Percentiles rank a stretch among this genome's conserved stretches.
Conservation (phyloP, 129 eudicot species). For the Oenanthe sinensis region DNA sequence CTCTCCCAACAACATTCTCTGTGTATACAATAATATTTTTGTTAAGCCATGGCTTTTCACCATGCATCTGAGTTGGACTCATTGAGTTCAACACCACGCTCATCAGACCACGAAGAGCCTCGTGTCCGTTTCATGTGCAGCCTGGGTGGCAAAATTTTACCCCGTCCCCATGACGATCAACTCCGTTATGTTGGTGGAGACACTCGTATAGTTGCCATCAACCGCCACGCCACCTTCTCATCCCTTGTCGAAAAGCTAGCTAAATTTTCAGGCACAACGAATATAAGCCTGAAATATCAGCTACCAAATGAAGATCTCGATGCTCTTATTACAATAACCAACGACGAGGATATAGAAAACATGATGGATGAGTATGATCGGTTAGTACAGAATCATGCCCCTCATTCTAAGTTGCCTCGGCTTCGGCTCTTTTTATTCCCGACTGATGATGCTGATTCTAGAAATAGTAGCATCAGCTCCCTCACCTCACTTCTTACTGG, state of each 20-base stretch:
- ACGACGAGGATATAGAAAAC: constrained; percentile 88
- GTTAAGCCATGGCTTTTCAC: constrained; percentile 31
- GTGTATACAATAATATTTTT: not conserved
- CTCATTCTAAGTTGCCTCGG: constrained; percentile 40
- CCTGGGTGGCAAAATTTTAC: constrained; percentile 87
- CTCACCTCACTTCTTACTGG: constrained; percentile 79
- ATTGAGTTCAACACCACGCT: constrained; percentile 52
- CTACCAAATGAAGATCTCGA: constrained; percentile 88
- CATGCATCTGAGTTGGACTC: constrained; percentile 38
- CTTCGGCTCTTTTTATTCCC: constrained; percentile 74
- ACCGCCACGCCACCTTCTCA: constrained; percentile 63
- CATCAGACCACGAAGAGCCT: constrained; percentile 32
- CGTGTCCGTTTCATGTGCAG: constrained; percentile 88
- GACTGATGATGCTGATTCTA: constrained; percentile 33
- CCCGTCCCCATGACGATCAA: constrained; percentile 91
- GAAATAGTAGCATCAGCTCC: constrained; percentile 67
- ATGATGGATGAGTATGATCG: constrained; percentile 95
- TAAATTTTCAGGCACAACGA: constrained; percentile 48
- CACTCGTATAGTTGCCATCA: constrained; percentile 72
- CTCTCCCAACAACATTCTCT: not conserved
- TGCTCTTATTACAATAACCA: constrained; percentile 64
- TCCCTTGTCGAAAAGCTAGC: constrained; percentile 53
- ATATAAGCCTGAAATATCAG: constrained; percentile 74
- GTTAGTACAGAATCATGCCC: constrained; percentile 27
- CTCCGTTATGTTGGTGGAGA: constrained; percentile 97